A percentile compares a stretch with the other conserved stretches of the same genome.
Conservation (phyloP, 169 alveolate genomes). For the Sarcocystis neurona region DNA sequence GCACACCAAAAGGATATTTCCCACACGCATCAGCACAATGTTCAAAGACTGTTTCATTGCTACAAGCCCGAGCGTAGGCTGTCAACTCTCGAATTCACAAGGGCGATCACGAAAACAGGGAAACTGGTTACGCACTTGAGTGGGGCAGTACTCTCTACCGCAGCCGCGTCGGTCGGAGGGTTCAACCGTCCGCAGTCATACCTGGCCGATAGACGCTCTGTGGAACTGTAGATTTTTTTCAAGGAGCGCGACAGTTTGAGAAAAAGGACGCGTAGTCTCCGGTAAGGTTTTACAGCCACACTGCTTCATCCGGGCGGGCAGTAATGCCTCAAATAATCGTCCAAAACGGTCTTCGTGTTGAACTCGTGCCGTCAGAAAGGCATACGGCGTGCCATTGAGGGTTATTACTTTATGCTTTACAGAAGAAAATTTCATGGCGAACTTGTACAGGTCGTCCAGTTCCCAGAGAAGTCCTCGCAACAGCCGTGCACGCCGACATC, state of each 20-base stretch:
- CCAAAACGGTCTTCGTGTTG: neutral
- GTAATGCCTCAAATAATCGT: neutral
- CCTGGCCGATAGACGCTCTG: neutral
- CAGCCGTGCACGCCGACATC: neutral
- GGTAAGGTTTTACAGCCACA: neutral
- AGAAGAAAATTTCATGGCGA: conserved; percentile 12
- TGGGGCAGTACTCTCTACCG: too few species aligned
- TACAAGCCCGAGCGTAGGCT: too few species aligned
- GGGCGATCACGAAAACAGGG: neutral
- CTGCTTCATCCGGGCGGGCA: conserved; percentile 10
- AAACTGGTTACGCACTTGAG: too few species aligned
- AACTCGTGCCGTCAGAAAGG: neutral
- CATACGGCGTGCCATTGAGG: conserved; percentile 20
- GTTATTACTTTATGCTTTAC: neutral
- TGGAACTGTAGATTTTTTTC: neutral
- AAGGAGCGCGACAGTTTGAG: conserved; percentile 4
- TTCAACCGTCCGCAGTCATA: too few species aligned
- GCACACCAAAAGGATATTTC: neutral
- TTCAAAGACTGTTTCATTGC: too few species aligned
- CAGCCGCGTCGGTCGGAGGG: neutral
- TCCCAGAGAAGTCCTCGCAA: neutral
- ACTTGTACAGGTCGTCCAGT: conserved; percentile 1
- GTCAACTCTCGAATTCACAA: too few species aligned
- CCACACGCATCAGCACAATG: too few species aligned
- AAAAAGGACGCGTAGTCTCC: neutral